phyloP scores from a whole-genome alignment of 2,329 filamentous ascomycete genomes.

The Sclerotinia minor region DNA sequence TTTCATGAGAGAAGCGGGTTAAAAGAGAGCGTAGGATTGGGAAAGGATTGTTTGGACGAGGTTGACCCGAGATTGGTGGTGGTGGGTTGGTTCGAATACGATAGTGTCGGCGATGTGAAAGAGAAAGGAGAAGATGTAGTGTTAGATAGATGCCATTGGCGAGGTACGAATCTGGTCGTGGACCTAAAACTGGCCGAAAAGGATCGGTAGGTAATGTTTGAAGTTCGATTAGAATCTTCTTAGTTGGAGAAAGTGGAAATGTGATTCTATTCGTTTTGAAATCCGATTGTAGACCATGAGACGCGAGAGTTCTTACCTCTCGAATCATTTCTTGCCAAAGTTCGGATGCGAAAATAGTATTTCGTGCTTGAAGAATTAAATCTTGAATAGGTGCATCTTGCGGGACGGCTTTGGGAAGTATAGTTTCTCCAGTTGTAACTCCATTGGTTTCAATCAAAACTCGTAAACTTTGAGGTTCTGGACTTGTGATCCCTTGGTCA shows the following conservation, averaged over 20 bases:
- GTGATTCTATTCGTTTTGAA: conserved; percentile 56
- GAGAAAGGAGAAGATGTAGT: conserved; percentile 73
- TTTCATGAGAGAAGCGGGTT: conserved; percentile 38
- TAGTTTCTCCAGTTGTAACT: conserved; percentile 57
- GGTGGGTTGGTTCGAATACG: conserved; percentile 66
- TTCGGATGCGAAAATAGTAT: conserved; percentile 81
- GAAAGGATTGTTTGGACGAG: conserved; percentile 52
- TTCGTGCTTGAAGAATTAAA: conserved; percentile 71
- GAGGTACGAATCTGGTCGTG: conserved; percentile 48
- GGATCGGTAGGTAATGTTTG: conserved; percentile 55
- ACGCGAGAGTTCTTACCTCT: conserved; percentile 72
- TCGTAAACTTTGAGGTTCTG: conserved; percentile 60
- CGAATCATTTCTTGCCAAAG: conserved; percentile 86
- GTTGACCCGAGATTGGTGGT: conserved; percentile 51
- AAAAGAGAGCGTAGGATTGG: conserved; percentile 59
- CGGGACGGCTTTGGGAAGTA: conserved; percentile 53
- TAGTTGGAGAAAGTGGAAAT: conserved; percentile 53
- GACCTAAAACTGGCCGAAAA: conserved; percentile 40
- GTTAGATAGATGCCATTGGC: conserved; percentile 67
- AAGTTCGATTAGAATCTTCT: conserved; percentile 67
- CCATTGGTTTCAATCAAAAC: conserved; percentile 64
- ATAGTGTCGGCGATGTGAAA: conserved; percentile 76
- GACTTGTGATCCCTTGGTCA: conserved; percentile 56
- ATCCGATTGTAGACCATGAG: conserved; percentile 64
- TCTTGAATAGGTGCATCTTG: conserved; percentile 63